Conservation (phyloP, 1,284 basidiomycete genomes). For the Peniophora sp. region DNA sequence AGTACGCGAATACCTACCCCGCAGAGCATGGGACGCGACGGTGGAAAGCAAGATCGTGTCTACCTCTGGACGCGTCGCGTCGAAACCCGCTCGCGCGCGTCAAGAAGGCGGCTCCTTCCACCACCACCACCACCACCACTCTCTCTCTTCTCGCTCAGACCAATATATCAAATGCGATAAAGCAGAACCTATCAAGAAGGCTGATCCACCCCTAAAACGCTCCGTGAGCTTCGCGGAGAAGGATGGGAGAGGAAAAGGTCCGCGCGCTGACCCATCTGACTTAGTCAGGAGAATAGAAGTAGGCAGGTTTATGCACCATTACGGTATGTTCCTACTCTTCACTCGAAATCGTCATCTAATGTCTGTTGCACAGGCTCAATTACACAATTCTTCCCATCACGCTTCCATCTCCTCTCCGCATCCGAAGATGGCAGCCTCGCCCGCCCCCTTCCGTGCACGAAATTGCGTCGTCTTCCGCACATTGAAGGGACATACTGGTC, state of each 20-base stretch:
- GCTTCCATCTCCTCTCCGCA: conserved; percentile 83
- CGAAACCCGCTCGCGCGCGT: too few species aligned
- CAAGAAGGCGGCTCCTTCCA: too few species aligned
- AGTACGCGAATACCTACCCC: too few species aligned
- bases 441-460: conserved; percentile 82
- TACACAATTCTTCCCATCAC: conserved; percentile 82
- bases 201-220: conserved; percentile 2
- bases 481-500: conserved; percentile 89
- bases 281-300: conserved; percentile 84
- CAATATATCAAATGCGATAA: conserved; percentile 1
- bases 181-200: conserved; percentile 1
- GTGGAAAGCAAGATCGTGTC: too few species aligned
- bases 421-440: conserved; percentile 88
- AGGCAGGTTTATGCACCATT: conserved; percentile 87
- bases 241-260: conserved; percentile 14
- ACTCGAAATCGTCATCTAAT: too few species aligned
- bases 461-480: conserved; percentile 89
- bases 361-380: conserved; percentile 63
- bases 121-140: too few species aligned
- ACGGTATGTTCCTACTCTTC: conserved; percentile 56
- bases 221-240: neutral
- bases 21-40: too few species aligned
- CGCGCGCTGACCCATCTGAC: conserved; percentile 33
- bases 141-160: too few species aligned
- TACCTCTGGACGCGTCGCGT: too few species aligned